These are phyloP conservation scores for Striga hermonthica DNA, from an alignment of 305 asterid genomes.

Conservation along the genomic window DNA sequence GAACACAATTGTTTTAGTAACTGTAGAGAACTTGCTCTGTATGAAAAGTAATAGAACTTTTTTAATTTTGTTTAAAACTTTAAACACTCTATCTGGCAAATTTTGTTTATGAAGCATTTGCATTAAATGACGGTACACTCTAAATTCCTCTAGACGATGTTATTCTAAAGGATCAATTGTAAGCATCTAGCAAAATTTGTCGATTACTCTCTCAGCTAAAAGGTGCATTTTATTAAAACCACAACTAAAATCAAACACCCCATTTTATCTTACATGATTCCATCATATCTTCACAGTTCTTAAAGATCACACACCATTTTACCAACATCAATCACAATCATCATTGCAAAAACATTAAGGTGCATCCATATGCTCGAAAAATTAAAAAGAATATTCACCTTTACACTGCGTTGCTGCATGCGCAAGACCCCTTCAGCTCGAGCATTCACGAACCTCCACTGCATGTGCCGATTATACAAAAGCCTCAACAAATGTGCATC, in stretches of 20 bases:
- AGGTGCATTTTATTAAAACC: neutral
- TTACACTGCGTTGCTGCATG: conserved; percentile 70
- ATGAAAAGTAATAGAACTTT: conserved; percentile 19
- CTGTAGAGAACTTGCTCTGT: neutral
- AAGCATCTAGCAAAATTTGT: too few species aligned
- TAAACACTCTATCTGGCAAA: conserved; percentile 5
- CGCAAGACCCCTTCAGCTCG: conserved; percentile 64
- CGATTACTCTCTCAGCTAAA: neutral
- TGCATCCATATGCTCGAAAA: conserved; percentile 6
- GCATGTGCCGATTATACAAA: conserved; percentile 82
- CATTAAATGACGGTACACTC: neutral
- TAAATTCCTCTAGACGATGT: neutral
- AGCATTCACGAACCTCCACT: conserved; percentile 92
- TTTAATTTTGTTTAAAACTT: neutral
- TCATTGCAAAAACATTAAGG: neutral
- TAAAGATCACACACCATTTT: neutral
- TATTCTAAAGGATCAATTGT: too few species aligned
- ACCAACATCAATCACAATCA: neutral
- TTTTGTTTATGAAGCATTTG: conserved; percentile 13
- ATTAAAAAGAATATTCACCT: conserved; percentile 48
- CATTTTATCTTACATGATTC: too few species aligned
- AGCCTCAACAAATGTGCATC: conserved; percentile 89
- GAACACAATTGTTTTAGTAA: neutral
- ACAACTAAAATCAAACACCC: neutral
- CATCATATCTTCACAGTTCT: too few species aligned